These are phyloP conservation scores for Fragilariopsis cylindrus DNA, from an alignment of 108 stramenopile genomes.

Conservation along the genomic window DNA sequence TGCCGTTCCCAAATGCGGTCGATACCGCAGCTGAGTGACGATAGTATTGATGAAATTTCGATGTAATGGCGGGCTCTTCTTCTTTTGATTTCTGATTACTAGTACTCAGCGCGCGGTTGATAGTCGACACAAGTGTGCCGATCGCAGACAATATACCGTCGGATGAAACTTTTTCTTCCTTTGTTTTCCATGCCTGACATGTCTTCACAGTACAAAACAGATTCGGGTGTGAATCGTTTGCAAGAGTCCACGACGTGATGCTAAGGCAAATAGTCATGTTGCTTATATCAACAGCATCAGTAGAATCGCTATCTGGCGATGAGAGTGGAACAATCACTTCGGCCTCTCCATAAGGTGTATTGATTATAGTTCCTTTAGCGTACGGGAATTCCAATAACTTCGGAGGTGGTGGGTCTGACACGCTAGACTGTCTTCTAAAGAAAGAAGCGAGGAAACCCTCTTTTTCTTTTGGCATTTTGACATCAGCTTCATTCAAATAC, in stretches of 20 bases:
- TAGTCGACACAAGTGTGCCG: slow-evolving; percentile 59
- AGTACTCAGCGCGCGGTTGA: slow-evolving; percentile 8
- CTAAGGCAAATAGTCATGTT: slow-evolving; percentile 61
- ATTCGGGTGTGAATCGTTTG: slow-evolving; percentile 68
- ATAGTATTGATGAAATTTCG: slow-evolving; percentile 72
- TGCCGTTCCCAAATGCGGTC: slow-evolving; percentile 80
- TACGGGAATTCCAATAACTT: slow-evolving; percentile 59
- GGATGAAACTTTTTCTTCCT: slow-evolving; percentile 28
- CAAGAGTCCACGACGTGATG: slow-evolving; percentile 71
- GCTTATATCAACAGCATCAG: slow-evolving; percentile 6
- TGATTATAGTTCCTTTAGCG: slow-evolving; percentile 54
- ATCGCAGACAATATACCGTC: slow-evolving; percentile 71
- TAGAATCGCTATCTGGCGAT: slow-evolving; percentile 21
- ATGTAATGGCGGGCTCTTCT: slow-evolving; percentile 10
- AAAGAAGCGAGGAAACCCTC: slow-evolving; percentile 60
- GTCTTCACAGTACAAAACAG: slow-evolving; percentile 75
- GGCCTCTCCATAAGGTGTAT: slow-evolving; percentile 78
- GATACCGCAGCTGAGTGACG: slow-evolving; percentile 80
- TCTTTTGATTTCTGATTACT: slow-evolving; percentile 19
- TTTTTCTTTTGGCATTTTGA: slow-evolving; percentile 60
- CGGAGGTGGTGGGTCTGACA: slow-evolving; percentile 31
- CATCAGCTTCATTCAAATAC: slow-evolving; percentile 57
- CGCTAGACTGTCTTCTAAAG: slow-evolving; percentile 39
- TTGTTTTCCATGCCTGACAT: slow-evolving; percentile 70
- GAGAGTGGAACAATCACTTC: slow-evolving; percentile 50